phyloP scores from a whole-genome alignment of 306 rosid species.

The Vachellia collinsii region DNA sequence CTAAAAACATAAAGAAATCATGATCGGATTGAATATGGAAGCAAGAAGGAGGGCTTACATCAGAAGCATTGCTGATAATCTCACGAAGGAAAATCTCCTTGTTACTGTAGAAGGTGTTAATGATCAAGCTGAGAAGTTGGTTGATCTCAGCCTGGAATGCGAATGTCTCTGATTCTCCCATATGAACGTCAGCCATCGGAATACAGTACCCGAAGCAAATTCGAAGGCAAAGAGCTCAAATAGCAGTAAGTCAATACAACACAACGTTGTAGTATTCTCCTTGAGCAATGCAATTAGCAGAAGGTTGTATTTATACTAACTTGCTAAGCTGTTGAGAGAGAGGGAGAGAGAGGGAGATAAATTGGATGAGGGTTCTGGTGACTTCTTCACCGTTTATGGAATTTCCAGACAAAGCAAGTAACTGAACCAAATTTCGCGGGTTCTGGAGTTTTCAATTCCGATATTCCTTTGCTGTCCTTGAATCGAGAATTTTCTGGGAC shows the following conservation, averaged over 20 bases:
- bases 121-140: conserved; percentile 68
- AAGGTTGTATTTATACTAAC: not conserved
- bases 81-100: conserved; percentile 76
- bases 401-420: not conserved
- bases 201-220: not conserved
- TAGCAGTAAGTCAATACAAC: not conserved
- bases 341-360: not conserved
- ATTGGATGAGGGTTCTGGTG: conserved; percentile 17
- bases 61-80: conserved; percentile 62
- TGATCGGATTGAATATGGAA: not conserved
- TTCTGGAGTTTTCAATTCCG: not conserved
- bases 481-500: conserved; percentile 13
- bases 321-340: not conserved
- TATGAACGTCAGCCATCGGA: conserved; percentile 50
- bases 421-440: not conserved
- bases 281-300: no score
- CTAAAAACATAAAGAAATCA: not conserved
- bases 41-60: conserved; percentile 28
- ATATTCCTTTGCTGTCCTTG: not conserved
- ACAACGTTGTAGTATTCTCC: not conserved
- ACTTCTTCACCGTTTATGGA: not conserved
- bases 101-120: conserved; percentile 68
- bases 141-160: conserved; percentile 66
- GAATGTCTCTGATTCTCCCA: conserved; percentile 60
- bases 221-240: not conserved